Percentiles rank a stretch among this genome's conserved stretches.
These are phyloP conservation scores for Rhodotorula taiwanensis DNA, from an alignment of 768 basidiomycete species.

Conservation along the genomic window DNA sequence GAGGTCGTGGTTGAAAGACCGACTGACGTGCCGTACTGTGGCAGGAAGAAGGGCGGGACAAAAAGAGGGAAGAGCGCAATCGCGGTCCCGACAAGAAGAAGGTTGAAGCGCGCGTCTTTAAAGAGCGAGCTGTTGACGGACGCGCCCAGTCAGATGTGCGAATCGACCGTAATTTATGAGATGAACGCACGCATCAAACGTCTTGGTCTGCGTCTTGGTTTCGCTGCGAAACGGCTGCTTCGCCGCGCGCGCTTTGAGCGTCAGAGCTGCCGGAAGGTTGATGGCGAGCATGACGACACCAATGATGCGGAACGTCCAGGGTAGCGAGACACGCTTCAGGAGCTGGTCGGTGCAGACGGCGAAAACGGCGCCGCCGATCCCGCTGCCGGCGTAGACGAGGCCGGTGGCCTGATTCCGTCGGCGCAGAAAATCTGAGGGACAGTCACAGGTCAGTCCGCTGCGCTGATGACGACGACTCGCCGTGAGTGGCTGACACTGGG, in stretches of 20 bases:
- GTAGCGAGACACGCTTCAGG: conserved; percentile 21
- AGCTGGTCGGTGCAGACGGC: conserved; percentile 28
- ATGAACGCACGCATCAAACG: too few relatives aligned
- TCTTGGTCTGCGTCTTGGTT: too few relatives aligned
- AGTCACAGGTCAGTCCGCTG: too few relatives aligned
- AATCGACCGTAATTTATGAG: too few relatives aligned
- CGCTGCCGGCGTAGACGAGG: conserved; percentile 40
- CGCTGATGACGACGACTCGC: conserved; percentile 33
- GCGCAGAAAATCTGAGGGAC: too few relatives aligned
- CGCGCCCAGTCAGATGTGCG: too few relatives aligned
- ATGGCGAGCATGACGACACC: conserved; percentile 27
- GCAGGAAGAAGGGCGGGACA: conserved; percentile 42
- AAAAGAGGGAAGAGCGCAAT: conserved; percentile 40
- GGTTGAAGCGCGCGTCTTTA: conserved; percentile 29
- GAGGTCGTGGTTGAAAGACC: conserved; percentile 31
- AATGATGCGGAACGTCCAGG: conserved; percentile 40
- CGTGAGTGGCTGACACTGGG: too few relatives aligned
- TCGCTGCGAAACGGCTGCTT: conserved; percentile 4
- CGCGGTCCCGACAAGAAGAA: conserved; percentile 25
- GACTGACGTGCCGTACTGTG: conserved; percentile 37
- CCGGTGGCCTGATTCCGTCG: conserved; percentile 16
- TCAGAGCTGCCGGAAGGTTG: conserved; percentile 10
- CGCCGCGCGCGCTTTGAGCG: background rate
- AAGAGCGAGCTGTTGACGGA: conserved; percentile 37
- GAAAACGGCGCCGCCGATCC: conserved; percentile 38